Base-by-base conservation (phyloP, 2,329 filamentous ascomycete genomes). In the Fusarium multiceps region DNA sequence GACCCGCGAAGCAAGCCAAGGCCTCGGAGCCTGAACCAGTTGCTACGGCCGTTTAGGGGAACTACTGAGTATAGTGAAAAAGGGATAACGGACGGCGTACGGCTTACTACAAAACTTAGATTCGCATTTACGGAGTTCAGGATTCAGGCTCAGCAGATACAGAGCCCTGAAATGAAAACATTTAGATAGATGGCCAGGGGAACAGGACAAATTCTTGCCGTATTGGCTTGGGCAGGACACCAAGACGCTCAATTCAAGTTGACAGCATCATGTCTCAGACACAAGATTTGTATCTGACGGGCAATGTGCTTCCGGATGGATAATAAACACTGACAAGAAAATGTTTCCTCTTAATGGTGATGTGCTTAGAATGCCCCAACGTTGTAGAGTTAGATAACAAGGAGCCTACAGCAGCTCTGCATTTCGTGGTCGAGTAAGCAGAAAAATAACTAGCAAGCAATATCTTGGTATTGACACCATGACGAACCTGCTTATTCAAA, bases 21-120 rank as follows among this genome's bases (percentile, higher is more conserved):
- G 34, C 71, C 27, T 48, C 64, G 18, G 75, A 80, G 43, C 55
- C 68, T 4, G 55, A 69, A 10, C 60, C 75, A 8, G 64, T 77
- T 40, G 73, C 75, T 8, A 63, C 72, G 18, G 37, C 59, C 34
- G 48, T 70, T 43, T 68, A 59, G 27, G 27, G 42, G 8, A 21
- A 20, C 18, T 32, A 55, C 18, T 43, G 43, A 49, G 55, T 21
- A 40, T 32, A 40, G n/a, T 47, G n/a, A 14, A 46, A 49, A 41
- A 2, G 14, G 23, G 27, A 40, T 41, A 42, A 45, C 45, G 27
- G 45, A 40, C 41, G 60, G 56, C 60, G 59, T 53, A 48, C 25
- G 53, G 49, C 60, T 62, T 32, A 60, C 20, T 53, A 55, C 30
- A 65, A 55, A 49, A 53, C 49, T 51, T 41, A 58, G 43, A 51